Percentiles rank a stretch among this genome's conserved stretches.
phyloP scores from a whole-genome alignment of 495 filamentous ascomycete genomes.

The Parmelia sp. region DNA sequence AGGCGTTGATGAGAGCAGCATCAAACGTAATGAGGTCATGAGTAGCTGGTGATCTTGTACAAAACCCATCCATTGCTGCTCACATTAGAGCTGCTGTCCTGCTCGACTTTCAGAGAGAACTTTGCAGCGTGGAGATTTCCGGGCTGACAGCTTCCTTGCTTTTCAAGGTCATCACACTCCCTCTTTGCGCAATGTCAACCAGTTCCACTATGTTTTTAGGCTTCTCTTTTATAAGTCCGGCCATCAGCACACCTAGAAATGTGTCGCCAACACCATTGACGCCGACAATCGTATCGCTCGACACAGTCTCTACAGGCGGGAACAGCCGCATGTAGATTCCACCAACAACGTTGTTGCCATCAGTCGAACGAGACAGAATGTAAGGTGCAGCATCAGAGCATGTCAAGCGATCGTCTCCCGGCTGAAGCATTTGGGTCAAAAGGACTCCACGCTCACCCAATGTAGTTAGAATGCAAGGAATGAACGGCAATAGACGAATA shows the following conservation, averaged over 20 bases:
- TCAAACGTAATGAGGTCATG: conserved; percentile 62
- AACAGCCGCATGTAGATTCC: conserved; percentile 84
- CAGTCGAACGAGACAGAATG: conserved; percentile 53
- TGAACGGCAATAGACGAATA: conserved; percentile 80
- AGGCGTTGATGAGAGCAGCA: conserved; percentile 54
- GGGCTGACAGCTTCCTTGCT: conserved; percentile 64
- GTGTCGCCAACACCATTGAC: conserved; percentile 96
- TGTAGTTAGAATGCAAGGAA: conserved; percentile 79
- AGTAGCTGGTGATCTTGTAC: conserved; percentile 39
- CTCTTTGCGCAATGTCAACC: conserved; percentile 56
- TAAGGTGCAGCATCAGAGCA: conserved; percentile 56
- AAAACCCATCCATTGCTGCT: background rate
- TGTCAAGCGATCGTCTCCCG: conserved; percentile 57
- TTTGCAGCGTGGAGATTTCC: conserved; percentile 24
- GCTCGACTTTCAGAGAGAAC: conserved; percentile 1
- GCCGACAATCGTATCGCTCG: conserved; percentile 59
- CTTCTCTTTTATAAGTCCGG: conserved; percentile 48
- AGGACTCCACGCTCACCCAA: conserved; percentile 75
- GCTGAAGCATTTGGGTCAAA: conserved; percentile 59
- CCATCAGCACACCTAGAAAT: conserved; percentile 72
- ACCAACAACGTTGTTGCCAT: conserved; percentile 50
- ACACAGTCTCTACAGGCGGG: conserved; percentile 57
- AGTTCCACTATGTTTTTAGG: conserved; percentile 36
- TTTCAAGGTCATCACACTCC: conserved; percentile 66
- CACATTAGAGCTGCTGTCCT: background rate